phyloP scores from a whole-genome alignment of 208 protist genomes.

The Acanthamoeba sp. region DNA sequence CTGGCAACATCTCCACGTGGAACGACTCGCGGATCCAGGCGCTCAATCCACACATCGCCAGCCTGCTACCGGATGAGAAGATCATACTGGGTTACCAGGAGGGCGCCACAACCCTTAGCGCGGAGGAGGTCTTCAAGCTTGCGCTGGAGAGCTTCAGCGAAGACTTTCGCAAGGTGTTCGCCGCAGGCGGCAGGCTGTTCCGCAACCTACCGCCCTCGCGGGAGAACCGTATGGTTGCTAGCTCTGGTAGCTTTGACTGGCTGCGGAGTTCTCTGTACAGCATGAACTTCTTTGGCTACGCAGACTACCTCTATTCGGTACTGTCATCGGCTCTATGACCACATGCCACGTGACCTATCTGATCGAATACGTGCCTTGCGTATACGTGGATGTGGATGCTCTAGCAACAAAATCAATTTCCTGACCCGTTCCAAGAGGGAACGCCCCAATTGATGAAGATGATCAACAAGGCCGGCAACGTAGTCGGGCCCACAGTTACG shows the following conservation, averaged over 20 bases:
- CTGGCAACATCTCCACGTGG: constrained; percentile 28
- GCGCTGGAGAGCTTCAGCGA: constrained; percentile 38
- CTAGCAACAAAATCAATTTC: too few species aligned
- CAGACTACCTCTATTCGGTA: too few species aligned
- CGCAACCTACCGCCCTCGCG: too few species aligned
- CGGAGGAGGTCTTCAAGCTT: not conserved
- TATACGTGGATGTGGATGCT: too few species aligned
- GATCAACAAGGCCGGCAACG: constrained; percentile 37
- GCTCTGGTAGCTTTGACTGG: too few species aligned
- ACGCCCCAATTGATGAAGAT: not conserved
- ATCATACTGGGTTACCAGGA: not conserved
- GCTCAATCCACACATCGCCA: not conserved
- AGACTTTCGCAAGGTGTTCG: not conserved
- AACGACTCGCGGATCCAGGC: not conserved
- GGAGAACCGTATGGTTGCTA: too few species aligned
- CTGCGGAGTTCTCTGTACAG: too few species aligned
- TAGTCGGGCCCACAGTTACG: not conserved
- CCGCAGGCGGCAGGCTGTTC: not conserved
- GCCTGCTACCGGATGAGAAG: not conserved
- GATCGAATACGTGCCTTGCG: not conserved
- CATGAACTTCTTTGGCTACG: too few species aligned
- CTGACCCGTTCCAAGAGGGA: too few species aligned
- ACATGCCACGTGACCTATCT: not conserved
- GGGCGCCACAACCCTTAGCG: not conserved
- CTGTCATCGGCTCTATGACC: too few species aligned